Evolutionary conservation across 2,329 filamentous ascomycete species (phyloP).

Genomic region (Scytalidium sp.): DNA sequence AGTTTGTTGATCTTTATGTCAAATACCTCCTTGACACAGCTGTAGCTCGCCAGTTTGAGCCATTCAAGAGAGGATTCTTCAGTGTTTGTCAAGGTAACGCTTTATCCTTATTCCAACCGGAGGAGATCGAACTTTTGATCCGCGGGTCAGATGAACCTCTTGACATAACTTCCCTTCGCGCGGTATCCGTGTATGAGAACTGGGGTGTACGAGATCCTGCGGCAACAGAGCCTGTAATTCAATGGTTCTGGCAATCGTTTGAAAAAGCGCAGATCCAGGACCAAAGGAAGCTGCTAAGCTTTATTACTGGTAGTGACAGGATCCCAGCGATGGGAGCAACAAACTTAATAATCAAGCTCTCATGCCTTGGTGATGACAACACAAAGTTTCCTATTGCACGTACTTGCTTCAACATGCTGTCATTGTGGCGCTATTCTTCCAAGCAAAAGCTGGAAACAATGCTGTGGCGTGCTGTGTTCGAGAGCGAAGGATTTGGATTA

Average conservation of each 20-base stretch:
- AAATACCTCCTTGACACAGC: slow-evolving; percentile 75
- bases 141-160: slow-evolving; percentile 81
- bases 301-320: slow-evolving; percentile 87
- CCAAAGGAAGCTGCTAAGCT: slow-evolving; percentile 77
- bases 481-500: slow-evolving; percentile 89
- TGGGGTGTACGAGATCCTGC: slow-evolving; percentile 61
- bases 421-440: slow-evolving; percentile 69
- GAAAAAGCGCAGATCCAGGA: slow-evolving; percentile 59
- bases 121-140: slow-evolving; percentile 87
- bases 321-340: slow-evolving; percentile 86
- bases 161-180: slow-evolving; percentile 72
- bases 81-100: slow-evolving; percentile 89
- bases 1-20: slow-evolving; percentile 85
- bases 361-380: slow-evolving; percentile 71
- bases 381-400: slow-evolving; percentile 78
- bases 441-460: slow-evolving; percentile 65
- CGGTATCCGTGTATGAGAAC: slow-evolving; percentile 78
- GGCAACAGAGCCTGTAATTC: slow-evolving; percentile 63
- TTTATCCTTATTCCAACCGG: slow-evolving; percentile 79
- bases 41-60: slow-evolving; percentile 81
- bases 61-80: slow-evolving; percentile 92
- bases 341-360: slow-evolving; percentile 72
- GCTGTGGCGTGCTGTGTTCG: slow-evolving; percentile 83
- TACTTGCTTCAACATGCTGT: slow-evolving; percentile 87
- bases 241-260: slow-evolving; percentile 90